Conservation (phyloP, 495 filamentous ascomycete species). For the Annulohypoxylon bovei region DNA sequence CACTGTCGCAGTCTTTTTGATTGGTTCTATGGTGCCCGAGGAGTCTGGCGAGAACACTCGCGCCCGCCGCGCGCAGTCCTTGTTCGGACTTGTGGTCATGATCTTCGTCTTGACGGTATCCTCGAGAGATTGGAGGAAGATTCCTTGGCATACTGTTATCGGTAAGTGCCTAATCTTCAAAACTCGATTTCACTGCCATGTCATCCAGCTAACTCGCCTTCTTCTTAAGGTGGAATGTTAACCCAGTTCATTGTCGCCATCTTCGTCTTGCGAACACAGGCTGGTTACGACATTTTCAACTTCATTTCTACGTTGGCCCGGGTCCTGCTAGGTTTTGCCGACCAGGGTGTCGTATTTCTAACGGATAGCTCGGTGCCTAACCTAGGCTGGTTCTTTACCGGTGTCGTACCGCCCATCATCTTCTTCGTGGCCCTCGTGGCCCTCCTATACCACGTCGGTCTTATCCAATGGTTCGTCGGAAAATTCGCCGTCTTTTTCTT, state of each 20-base stretch:
- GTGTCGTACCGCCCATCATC: constrained; percentile 83
- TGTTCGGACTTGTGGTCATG: constrained; percentile 83
- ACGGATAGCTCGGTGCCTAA: constrained; percentile 59
- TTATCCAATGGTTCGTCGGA: constrained; percentile 85
- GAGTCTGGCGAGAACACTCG: constrained; percentile 80
- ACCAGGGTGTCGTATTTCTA: constrained; percentile 75
- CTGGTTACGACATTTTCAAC: constrained; percentile 86
- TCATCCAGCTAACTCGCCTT: constrained; percentile 7
- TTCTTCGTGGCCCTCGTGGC: constrained; percentile 93
- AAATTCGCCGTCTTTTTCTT: constrained; percentile 93
- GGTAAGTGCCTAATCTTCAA: constrained; percentile 41
- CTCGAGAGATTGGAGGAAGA: constrained; percentile 73
- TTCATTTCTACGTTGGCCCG: constrained; percentile 80
- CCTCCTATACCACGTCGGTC: constrained; percentile 77
- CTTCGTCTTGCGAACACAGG: constrained; percentile 82
- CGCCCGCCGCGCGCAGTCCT: constrained; percentile 77
- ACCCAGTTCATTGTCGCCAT: constrained; percentile 87
- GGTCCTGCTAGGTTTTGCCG: constrained; percentile 75
- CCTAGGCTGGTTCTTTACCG: constrained; percentile 72
- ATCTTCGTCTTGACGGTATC: constrained; percentile 72
- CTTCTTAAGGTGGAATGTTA: constrained; percentile 72
- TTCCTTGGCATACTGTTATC: constrained; percentile 89
- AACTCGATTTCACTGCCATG: not conserved
- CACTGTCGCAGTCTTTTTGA: constrained; percentile 73
- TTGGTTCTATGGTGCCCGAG: constrained; percentile 77